A percentile compares a stretch with the other conserved stretches of the same genome.
phyloP scores from a whole-genome alignment of 2,329 filamentous ascomycete species.

The Trichoderma hamatum region DNA sequence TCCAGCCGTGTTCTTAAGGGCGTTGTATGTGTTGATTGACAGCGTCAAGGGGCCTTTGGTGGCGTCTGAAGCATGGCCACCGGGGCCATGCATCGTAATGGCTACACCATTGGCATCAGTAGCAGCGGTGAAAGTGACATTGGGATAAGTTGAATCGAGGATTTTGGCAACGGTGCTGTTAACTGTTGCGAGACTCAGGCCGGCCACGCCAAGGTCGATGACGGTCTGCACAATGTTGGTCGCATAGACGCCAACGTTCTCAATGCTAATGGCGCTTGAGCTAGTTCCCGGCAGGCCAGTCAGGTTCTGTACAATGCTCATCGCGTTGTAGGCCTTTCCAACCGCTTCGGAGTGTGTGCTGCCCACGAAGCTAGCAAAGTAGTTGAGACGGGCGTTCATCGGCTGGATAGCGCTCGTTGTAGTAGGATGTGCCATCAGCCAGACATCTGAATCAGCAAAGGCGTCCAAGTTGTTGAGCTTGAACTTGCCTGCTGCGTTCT shows the following conservation, averaged over 20 bases:
- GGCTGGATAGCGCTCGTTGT: constrained; percentile 28
- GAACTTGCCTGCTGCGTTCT: constrained; percentile 31
- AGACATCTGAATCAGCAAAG: constrained; percentile 28
- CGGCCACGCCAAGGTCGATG: constrained; percentile 28
- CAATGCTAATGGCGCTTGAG: constrained; percentile 28
- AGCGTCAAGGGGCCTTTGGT: constrained; percentile 28
- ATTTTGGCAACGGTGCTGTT: constrained; percentile 25
- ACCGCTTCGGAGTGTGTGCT: constrained; percentile 28
- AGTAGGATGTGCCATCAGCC: constrained; percentile 31
- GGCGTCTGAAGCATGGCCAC: constrained; percentile 29
- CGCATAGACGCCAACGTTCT: constrained; percentile 30
- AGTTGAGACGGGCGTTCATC: constrained; percentile 31
- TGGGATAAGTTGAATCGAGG: constrained; percentile 26
- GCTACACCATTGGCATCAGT: constrained; percentile 27
- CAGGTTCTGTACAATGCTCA: constrained; percentile 25
- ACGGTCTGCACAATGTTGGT: constrained; percentile 29
- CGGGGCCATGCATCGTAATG: constrained; percentile 28
- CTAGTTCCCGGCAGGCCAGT: constrained; percentile 23
- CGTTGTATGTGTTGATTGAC: constrained; percentile 27
- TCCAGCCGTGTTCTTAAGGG: constrained; percentile 18
- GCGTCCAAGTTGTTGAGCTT: constrained; percentile 28
- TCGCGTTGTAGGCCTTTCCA: constrained; percentile 28
- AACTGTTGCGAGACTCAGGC: constrained; percentile 19
- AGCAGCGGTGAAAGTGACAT: constrained; percentile 23
- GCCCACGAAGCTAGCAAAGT: constrained; percentile 27